phyloP scores from a whole-genome alignment of 2,329 filamentous ascomycete species.

The Arthrobotrys megalospora region DNA sequence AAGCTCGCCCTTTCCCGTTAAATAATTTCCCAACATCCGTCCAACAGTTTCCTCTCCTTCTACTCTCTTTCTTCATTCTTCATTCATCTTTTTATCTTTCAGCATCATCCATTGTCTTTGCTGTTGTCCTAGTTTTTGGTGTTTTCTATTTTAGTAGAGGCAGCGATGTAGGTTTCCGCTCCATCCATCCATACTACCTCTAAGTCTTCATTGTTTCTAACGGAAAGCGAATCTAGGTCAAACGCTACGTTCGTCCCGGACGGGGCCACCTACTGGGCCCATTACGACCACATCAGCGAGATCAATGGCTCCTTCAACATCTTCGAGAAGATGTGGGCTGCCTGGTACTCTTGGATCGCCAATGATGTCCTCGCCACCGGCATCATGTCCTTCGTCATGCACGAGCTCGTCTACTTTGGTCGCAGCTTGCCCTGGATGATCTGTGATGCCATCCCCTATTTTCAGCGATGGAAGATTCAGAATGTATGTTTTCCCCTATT shows the following conservation, averaged over 20 bases:
- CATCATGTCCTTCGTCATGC: slow-evolving; percentile 96
- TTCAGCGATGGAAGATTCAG: slow-evolving; percentile 96
- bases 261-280: slow-evolving; percentile 75
- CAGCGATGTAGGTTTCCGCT: slow-evolving; percentile 23
- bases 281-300: slow-evolving; percentile 76
- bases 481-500: slow-evolving; percentile 73
- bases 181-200: too few relatives aligned
- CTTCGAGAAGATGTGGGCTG: slow-evolving; percentile 89
- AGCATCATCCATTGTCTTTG: background rate
- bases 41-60: background rate
- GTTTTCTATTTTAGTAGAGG: slow-evolving; percentile 5
- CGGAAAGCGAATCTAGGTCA: slow-evolving; percentile 58
- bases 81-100: background rate
- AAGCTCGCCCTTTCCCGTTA: slow-evolving; percentile 6
- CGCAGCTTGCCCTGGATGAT: slow-evolving; percentile 92
- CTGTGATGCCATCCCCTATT: slow-evolving; percentile 87
- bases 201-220: too few relatives aligned
- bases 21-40: slow-evolving; percentile 37
- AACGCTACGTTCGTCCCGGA: slow-evolving; percentile 69
- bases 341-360: slow-evolving; percentile 95
- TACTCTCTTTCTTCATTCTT: slow-evolving; percentile 1
- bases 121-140: background rate
- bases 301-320: slow-evolving; percentile 89
- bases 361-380: slow-evolving; percentile 95
- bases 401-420: slow-evolving; percentile 95